Evolutionary conservation across 257 asterid genomes (phyloP).

Genomic region (Jacaranda copaia): DNA sequence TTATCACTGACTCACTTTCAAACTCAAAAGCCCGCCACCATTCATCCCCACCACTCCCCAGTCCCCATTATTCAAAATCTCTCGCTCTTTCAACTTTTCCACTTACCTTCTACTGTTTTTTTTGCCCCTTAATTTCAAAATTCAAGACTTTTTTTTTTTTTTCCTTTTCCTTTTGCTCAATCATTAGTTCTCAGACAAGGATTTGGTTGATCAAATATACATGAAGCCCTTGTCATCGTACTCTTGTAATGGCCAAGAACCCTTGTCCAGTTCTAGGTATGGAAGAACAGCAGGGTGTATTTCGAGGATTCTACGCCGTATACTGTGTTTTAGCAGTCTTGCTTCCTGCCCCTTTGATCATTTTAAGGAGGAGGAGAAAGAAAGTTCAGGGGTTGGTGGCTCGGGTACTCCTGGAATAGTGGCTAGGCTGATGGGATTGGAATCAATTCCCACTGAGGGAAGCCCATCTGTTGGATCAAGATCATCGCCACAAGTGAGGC

Average conservation of each 20-base stretch:
- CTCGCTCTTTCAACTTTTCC: conserved; percentile 38
- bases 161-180: conserved; percentile 19
- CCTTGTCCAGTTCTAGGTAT: conserved; percentile 31
- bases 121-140: conserved; percentile 42
- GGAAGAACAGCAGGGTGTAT: conserved; percentile 46
- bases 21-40: conserved; percentile 56
- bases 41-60: background rate
- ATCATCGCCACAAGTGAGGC: conserved; percentile 37
- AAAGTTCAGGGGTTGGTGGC: background rate
- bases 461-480: conserved; percentile 42
- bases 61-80: conserved; percentile 47
- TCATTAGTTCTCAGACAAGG: conserved; percentile 22
- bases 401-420: conserved; percentile 53
- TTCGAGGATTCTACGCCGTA: conserved; percentile 57
- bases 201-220: background rate
- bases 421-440: conserved; percentile 80
- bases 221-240: conserved; percentile 54
- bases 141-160: conserved; percentile 34
- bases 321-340: conserved; percentile 59
- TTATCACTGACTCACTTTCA: conserved; percentile 40
- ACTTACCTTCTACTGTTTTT: conserved; percentile 23
- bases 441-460: conserved; percentile 45
- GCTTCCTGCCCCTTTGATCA: conserved; percentile 45
- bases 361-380: conserved; percentile 17
- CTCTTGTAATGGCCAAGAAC: conserved; percentile 30